Conservation (phyloP, 345 rosid species). For the Nasturtium officinale region DNA sequence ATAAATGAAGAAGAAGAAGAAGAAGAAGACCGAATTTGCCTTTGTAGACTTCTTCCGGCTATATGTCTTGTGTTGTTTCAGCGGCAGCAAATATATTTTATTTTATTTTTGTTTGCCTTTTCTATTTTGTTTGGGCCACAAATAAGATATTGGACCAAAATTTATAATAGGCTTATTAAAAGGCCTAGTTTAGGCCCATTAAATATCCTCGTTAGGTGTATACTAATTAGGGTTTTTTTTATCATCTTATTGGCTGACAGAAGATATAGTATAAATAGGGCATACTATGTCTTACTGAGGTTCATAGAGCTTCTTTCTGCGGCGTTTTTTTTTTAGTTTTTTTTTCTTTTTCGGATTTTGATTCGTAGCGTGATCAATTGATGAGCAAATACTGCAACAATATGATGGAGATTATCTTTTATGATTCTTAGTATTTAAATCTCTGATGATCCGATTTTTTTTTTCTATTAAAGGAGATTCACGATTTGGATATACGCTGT, state of each 20-base stretch:
- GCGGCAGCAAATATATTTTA: neutral
- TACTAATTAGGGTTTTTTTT: neutral
- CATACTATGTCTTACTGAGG: too few relatives aligned
- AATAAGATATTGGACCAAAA: neutral
- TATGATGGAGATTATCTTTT: conserved; percentile 37
- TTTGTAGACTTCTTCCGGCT: neutral
- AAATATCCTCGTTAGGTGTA: neutral
- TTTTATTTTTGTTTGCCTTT: fast-evolving
- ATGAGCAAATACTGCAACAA: conserved; percentile 57
- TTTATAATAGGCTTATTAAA: neutral
- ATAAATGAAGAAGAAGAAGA: conserved; percentile 32
- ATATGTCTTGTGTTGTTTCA: conserved; percentile 20
- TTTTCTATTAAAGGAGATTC: too few relatives aligned
- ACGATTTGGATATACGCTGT: too few relatives aligned
- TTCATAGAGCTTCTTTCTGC: neutral
- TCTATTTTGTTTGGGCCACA: neutral
- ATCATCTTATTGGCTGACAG: neutral
- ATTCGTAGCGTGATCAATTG: conserved; percentile 15
- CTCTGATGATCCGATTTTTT: conserved; percentile 40
- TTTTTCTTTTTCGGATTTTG: neutral
- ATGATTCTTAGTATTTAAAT: conserved; percentile 49
- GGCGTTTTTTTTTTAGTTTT: neutral
- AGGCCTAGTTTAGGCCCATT: neutral
- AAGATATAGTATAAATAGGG: neutral
- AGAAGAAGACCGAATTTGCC: conserved; percentile 25